Base-by-base conservation (phyloP, 2,329 filamentous ascomycete genomes). In the Alternaria metachromatica region DNA sequence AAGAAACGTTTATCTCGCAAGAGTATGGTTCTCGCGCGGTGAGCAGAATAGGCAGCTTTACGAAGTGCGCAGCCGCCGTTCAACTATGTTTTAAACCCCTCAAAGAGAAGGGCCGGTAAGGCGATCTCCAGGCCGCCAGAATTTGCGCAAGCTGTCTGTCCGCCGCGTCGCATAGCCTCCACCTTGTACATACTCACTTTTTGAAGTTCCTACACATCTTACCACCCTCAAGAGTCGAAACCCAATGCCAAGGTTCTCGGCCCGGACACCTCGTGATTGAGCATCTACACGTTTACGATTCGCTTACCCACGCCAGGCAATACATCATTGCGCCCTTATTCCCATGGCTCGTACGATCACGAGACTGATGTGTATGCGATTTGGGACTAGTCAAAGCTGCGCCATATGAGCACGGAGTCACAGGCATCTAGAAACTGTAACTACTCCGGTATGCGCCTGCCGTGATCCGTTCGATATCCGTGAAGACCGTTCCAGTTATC, bases 211-310 rank as follows among this genome's bases (percentile, higher is more conserved):
- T n/a, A 21, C 11, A n/a, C 28, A 25, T 50, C 61, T 59, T 45
- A 55, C n/a, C 46, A 54, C 51, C 15, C 25, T 33, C 44, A 33
- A 53, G 55, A 20, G 18, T 51, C 21, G 48, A 57, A 55, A 8
- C n/a, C 26, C 33, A 18, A 25, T 18, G 67, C 67, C 67, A 68
- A 69, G 67, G 43, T 4, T 15, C 28, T 33, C 55, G 62, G 65
- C 23, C 63, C 65, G 60, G 56, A 25, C 43, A 56, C 44, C 54
- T 57, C 20, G 58, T 41, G 45, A 49, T 18, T 18, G 37, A 28
- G 30, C 15, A 21, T 54, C 20, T 30, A 33, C 21, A 46, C 25
- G 15, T 44, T 41, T 53, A 18, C 30, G 9, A 67, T 67, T 69
- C 62, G 67, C 48, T 60, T 58, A 56, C 12, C 20, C 15, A 15